Percentiles rank a stretch among this genome's conserved stretches.
phyloP scores from a whole-genome alignment of 2,329 filamentous ascomycete genomes.

The Penicillium freii region DNA sequence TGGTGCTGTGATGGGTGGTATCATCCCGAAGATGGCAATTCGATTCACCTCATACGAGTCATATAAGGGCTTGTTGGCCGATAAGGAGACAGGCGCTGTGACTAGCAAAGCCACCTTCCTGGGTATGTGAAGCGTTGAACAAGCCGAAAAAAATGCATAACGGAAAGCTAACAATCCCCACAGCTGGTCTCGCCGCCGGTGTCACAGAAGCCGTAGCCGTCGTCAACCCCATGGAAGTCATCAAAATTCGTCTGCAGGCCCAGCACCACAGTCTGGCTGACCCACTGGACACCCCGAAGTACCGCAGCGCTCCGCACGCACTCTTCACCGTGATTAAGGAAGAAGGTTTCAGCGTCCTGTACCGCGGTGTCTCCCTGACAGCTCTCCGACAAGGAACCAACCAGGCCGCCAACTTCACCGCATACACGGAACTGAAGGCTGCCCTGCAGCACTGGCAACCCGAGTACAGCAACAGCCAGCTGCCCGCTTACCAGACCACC shows the following conservation, averaged over 20 bases:
- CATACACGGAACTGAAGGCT: constrained; percentile 90
- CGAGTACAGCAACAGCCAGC: constrained; percentile 59
- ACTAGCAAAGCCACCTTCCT: constrained; percentile 71
- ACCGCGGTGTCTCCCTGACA: constrained; percentile 89
- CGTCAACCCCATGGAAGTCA: constrained; percentile 97
- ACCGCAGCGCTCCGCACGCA: constrained; percentile 84
- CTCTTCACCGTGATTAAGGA: constrained; percentile 87
- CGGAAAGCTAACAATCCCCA: not conserved
- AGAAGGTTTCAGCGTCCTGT: constrained; percentile 83
- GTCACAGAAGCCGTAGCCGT: constrained; percentile 95
- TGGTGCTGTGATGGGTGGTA: constrained; percentile 93
- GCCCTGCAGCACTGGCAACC: constrained; percentile 71
- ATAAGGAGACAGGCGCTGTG: constrained; percentile 65
- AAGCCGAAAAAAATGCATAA: not conserved
- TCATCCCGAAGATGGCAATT: constrained; percentile 99
- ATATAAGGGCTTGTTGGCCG: constrained; percentile 81
- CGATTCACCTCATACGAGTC: constrained; percentile 95
- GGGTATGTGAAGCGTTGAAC: constrained; percentile 46
- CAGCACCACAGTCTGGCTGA: constrained; percentile 98
- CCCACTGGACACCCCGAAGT: constrained; percentile 92
- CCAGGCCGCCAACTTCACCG: constrained; percentile 98
- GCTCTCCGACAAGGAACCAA: constrained; percentile 93
- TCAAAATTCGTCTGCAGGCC: constrained; percentile 97
- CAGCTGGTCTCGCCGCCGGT: constrained; percentile 84
- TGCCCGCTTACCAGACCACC: constrained; percentile 88